Percentiles rank a stretch among this genome's conserved stretches.
These are phyloP conservation scores for Fusarium sp. DNA, from an alignment of 2,329 filamentous ascomycete genomes.

Conservation along the genomic window DNA sequence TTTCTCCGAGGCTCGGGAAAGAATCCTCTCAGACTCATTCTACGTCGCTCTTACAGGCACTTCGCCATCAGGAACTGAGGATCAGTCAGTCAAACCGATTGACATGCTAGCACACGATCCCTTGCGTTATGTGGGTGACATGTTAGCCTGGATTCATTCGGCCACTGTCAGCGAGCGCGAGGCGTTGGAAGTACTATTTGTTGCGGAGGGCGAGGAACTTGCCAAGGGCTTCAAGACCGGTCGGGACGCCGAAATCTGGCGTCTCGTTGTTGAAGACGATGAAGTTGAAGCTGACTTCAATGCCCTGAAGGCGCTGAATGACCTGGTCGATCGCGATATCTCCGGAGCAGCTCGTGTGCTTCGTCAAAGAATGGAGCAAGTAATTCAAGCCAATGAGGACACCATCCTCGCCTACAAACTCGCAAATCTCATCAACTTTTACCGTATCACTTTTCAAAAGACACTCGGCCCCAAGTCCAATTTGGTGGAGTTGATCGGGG, in stretches of 20 bases:
- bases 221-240: conserved; percentile 85
- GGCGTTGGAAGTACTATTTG: conserved; percentile 90
- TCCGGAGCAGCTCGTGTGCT: conserved; percentile 85
- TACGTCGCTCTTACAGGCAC: conserved; percentile 87
- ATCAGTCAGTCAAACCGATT: conserved; percentile 84
- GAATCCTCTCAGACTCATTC: conserved; percentile 89
- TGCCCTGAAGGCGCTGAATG: conserved; percentile 83
- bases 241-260: conserved; percentile 87
- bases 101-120: conserved; percentile 94
- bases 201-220: conserved; percentile 91
- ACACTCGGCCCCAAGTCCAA: conserved; percentile 79
- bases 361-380: conserved; percentile 91
- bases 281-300: conserved; percentile 76
- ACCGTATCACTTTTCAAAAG: conserved; percentile 86
- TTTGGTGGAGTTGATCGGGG: conserved; percentile 77
- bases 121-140: conserved; percentile 92
- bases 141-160: conserved; percentile 97
- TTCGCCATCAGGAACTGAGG: conserved; percentile 69
- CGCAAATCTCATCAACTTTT: conserved; percentile 90
- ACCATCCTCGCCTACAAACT: conserved; percentile 91
- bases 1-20: conserved; percentile 91
- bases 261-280: conserved; percentile 72
- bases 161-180: conserved; percentile 94
- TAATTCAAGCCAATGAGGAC: conserved; percentile 93
- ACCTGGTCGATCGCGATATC: conserved; percentile 89